Evolutionary conservation across 257 asterid species (phyloP).

Genomic region (Solanum tarapatanum): DNA sequence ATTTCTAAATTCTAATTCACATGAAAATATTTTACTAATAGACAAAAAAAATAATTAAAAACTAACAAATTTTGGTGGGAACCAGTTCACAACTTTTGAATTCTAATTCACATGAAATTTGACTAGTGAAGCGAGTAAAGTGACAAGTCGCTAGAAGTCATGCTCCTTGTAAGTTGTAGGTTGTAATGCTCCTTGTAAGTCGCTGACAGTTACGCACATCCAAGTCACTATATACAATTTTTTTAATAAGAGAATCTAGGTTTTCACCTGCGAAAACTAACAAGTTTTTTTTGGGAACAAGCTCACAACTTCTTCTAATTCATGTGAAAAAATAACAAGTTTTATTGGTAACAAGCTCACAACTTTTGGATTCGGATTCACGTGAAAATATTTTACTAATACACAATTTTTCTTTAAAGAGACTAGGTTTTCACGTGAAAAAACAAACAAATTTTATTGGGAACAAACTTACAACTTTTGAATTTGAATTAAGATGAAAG

Average conservation of each 20-base stretch:
- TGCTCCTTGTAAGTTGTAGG: background rate
- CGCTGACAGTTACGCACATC: background rate
- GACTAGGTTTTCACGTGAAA: background rate
- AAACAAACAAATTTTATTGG: too few species aligned
- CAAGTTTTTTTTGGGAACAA: too few species aligned
- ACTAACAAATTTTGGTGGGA: background rate
- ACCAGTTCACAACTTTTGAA: background rate
- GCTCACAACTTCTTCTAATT: background rate
- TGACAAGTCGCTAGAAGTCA: background rate
- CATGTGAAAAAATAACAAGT: too few species aligned
- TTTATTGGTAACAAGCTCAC: too few species aligned
- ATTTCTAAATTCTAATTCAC: background rate
- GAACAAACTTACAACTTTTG: background rate
- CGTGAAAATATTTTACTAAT: too few species aligned
- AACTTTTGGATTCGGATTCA: too few species aligned
- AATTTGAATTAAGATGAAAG: background rate
- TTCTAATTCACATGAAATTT: too few species aligned
- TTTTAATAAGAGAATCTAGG: too few species aligned
- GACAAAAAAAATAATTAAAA: background rate
- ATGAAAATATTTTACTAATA: background rate
- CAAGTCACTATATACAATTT: background rate
- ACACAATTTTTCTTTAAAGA: too few species aligned
- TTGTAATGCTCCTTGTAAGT: background rate
- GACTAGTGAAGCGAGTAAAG: too few species aligned
- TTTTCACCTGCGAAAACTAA: background rate